Evolutionary conservation across 2,329 filamentous ascomycete species (phyloP).

Genomic region (Arthrobotrys megalospora): DNA sequence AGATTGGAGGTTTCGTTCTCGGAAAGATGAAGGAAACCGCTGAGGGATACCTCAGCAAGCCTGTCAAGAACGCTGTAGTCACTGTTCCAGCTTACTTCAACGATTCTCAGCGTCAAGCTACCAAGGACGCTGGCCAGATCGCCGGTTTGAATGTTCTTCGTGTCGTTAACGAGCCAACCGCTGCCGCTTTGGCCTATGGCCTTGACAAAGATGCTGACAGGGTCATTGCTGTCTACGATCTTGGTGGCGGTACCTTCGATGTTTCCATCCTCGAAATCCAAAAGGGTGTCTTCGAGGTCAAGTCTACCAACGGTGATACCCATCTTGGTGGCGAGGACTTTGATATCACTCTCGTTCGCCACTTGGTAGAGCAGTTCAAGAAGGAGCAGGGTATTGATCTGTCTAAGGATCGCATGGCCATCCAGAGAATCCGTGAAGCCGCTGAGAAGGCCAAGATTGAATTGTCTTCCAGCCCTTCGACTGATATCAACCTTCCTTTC

Average conservation of each 20-base stretch:
- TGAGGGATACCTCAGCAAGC: constrained; percentile 90
- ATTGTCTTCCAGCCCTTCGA: constrained; percentile 93
- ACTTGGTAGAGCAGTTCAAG: constrained; percentile 96
- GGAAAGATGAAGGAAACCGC: constrained; percentile 99
- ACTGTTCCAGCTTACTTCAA: constrained; percentile 99
- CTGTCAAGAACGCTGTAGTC: constrained; percentile 94
- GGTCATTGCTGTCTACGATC: constrained; percentile 94
- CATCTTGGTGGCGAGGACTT: constrained; percentile 99
- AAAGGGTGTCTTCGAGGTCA: constrained; percentile 98
- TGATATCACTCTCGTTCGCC: constrained; percentile 92
- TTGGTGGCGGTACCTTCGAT: constrained; percentile 99
- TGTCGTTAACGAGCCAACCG: constrained; percentile 98
- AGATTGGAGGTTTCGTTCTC: constrained; percentile 95
- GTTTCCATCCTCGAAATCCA: constrained; percentile 98
- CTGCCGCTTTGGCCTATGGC: constrained; percentile 94
- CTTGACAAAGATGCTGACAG: constrained; percentile 94
- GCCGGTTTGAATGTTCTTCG: constrained; percentile 95
- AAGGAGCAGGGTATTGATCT: constrained; percentile 93
- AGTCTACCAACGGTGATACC: constrained; percentile 98
- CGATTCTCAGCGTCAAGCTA: constrained; percentile 96
- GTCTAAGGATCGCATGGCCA: constrained; percentile 93
- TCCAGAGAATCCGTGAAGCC: constrained; percentile 98
- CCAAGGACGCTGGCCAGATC: constrained; percentile 98
- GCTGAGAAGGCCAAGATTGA: constrained; percentile 99
- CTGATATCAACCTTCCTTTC: constrained; percentile 98